Evolutionary conservation across 257 asterid genomes (phyloP).

Genomic region (Capsicum baccatum): DNA sequence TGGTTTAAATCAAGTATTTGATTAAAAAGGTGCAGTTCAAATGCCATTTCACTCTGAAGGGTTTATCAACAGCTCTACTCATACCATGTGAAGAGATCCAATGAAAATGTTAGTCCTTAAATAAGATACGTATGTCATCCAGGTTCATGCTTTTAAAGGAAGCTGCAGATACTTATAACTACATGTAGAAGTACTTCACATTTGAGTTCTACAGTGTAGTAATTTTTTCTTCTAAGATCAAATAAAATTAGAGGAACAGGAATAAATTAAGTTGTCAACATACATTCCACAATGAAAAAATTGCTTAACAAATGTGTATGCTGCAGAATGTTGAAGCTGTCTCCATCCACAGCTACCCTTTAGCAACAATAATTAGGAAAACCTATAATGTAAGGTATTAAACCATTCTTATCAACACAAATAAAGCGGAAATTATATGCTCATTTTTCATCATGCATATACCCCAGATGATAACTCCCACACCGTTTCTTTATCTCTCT

Average conservation of each 20-base stretch:
- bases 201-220: background rate
- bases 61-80: conserved; percentile 16
- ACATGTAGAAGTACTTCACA: background rate
- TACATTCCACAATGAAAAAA: background rate
- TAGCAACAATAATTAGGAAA: background rate
- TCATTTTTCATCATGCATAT: background rate
- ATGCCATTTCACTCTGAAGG: conserved; percentile 19
- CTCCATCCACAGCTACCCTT: conserved; percentile 21
- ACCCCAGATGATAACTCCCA: conserved; percentile 14
- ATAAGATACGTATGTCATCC: background rate
- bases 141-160: conserved; percentile 13
- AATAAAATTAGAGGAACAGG: conserved; percentile 18
- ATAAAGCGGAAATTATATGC: background rate
- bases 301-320: conserved; percentile 1
- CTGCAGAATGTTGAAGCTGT: conserved; percentile 11
- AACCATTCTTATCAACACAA: conserved; percentile 4
- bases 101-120: background rate
- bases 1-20: background rate
- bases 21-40: conserved; percentile 17
- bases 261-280: background rate
- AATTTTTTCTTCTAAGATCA: background rate
- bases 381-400: background rate
- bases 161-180: background rate
- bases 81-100: conserved; percentile 6
- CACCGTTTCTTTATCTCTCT: conserved; percentile 1